These are phyloP conservation scores for Candida tetrigidarum DNA, from an alignment of 1,139 yeast genomes.

Conservation along the genomic window DNA sequence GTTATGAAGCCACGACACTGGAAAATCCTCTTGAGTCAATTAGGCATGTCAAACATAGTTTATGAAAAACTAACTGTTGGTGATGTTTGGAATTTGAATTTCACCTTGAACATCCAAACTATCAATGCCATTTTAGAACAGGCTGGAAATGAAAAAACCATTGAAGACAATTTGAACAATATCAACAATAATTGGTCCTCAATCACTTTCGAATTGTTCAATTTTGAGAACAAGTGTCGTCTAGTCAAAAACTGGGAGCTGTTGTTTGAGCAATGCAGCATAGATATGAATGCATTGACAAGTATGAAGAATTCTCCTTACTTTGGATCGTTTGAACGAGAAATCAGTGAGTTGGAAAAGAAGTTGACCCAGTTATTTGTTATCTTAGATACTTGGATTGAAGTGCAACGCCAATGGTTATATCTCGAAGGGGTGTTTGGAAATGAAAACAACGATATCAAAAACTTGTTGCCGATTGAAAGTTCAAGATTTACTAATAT, in stretches of 20 bases:
- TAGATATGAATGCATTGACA: slow-evolving; percentile 61
- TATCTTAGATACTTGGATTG: slow-evolving; percentile 75
- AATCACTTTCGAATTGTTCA: slow-evolving; percentile 56
- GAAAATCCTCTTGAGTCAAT: slow-evolving; percentile 49
- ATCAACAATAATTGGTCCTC: slow-evolving; percentile 56
- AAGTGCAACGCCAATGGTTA: slow-evolving; percentile 89
- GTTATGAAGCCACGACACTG: slow-evolving; percentile 73
- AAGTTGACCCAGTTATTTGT: slow-evolving; percentile 55
- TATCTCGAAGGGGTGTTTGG: slow-evolving; percentile 82
- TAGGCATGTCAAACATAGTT: slow-evolving; percentile 24
- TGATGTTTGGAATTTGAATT: slow-evolving; percentile 62
- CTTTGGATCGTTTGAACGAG: slow-evolving; percentile 64
- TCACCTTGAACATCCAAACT: slow-evolving; percentile 46
- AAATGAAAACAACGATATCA: slow-evolving; percentile 55
- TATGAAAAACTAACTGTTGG: slow-evolving; percentile 49
- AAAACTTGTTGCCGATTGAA: slow-evolving; percentile 69
- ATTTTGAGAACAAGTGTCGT: slow-evolving; percentile 54
- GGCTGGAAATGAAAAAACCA: slow-evolving; percentile 74
- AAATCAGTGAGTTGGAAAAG: slow-evolving; percentile 57
- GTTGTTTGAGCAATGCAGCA: slow-evolving; percentile 61
- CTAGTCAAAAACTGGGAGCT: slow-evolving; percentile 73
- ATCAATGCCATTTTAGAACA: slow-evolving; percentile 57
- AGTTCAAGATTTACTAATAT: slow-evolving; percentile 67
- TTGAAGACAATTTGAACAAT: slow-evolving; percentile 57
- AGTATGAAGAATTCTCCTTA: slow-evolving; percentile 79